Percentiles rank a stretch among this genome's conserved stretches.
phyloP scores from a whole-genome alignment of 257 asterid genomes.

The Jacaranda copaia region DNA sequence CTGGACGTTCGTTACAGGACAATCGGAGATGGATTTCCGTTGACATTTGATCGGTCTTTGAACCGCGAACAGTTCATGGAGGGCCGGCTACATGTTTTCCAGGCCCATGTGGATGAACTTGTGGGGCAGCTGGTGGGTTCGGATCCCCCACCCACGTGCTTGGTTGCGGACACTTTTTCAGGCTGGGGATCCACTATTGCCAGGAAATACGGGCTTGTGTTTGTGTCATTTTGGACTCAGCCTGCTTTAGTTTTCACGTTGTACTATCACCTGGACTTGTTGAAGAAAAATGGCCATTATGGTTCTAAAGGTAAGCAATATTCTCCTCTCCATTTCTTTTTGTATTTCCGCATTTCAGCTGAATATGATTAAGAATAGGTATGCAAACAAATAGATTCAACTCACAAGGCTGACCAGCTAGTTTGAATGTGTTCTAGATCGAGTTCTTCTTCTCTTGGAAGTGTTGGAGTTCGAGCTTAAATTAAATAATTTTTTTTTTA shows the following conservation, averaged over 20 bases:
- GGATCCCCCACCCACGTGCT: conserved; percentile 33
- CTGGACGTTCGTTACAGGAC: conserved; percentile 60
- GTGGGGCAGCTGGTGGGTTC: conserved; percentile 31
- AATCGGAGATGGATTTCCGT: conserved; percentile 60
- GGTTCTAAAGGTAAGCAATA: conserved; percentile 37
- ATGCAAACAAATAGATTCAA: too few species aligned
- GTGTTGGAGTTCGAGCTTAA: too few species aligned
- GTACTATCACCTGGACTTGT: conserved; percentile 53
- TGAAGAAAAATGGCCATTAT: conserved; percentile 50
- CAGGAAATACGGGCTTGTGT: conserved; percentile 44
- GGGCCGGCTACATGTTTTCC: conserved; percentile 43
- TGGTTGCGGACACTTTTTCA: conserved; percentile 52
- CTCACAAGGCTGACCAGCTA: too few species aligned
- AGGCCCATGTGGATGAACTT: conserved; percentile 48
- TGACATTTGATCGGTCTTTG: conserved; percentile 45
- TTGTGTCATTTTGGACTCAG: conserved; percentile 61
- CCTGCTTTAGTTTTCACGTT: conserved; percentile 53
- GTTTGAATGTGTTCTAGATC: too few species aligned
- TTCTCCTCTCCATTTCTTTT: not conserved
- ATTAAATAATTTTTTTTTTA: too few species aligned
- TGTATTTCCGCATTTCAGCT: not conserved
- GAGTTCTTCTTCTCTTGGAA: too few species aligned
- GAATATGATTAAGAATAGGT: too few species aligned
- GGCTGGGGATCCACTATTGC: conserved; percentile 48
- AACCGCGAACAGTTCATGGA: conserved; percentile 34